Conservation (phyloP, 2,329 filamentous ascomycete genomes). For the Trichoderma cornu-damae region DNA sequence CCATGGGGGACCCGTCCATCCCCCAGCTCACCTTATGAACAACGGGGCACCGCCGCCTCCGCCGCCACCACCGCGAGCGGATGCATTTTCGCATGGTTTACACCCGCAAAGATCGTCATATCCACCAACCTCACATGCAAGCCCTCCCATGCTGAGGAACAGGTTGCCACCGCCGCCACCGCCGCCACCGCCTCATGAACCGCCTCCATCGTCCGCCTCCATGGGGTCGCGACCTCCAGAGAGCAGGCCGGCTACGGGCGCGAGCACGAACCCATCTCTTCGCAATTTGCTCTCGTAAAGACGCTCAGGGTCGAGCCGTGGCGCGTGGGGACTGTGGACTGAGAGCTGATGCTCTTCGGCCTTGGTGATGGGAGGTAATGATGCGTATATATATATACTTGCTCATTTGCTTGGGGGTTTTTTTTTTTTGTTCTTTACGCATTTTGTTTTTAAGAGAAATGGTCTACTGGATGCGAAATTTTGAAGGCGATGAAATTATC, state of each 20-base stretch:
- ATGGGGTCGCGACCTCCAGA: slow-evolving; percentile 35
- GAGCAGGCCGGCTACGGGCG: slow-evolving; percentile 52
- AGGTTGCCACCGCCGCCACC: slow-evolving; percentile 28
- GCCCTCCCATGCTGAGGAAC: slow-evolving; percentile 43
- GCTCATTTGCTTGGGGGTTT: not conserved
- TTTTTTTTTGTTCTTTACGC: not conserved
- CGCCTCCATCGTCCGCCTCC: slow-evolving; percentile 23
- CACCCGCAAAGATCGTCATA: slow-evolving; percentile 40
- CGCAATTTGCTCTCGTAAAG: slow-evolving; percentile 63
- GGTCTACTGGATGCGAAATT: not conserved
- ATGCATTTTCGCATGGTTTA: slow-evolving; percentile 38
- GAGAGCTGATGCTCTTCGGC: too few relatives aligned
- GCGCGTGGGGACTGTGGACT: not conserved
- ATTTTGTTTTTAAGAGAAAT: not conserved
- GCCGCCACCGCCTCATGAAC: slow-evolving; percentile 21
- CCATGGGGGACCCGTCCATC: slow-evolving; percentile 21
- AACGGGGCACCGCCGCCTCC: slow-evolving; percentile 32
- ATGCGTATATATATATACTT: not conserved
- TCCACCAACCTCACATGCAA: slow-evolving; percentile 38
- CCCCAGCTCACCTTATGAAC: slow-evolving; percentile 30
- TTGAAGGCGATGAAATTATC: not conserved
- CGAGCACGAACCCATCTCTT: slow-evolving; percentile 71
- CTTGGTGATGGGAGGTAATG: not conserved
- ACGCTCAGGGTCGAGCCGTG: not conserved
- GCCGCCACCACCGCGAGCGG: slow-evolving; percentile 25